Evolutionary conservation across 345 rosid genomes (phyloP), one percentile per base, ranked within the genome.

Genomic region (Pistacia atlantica): DNA sequence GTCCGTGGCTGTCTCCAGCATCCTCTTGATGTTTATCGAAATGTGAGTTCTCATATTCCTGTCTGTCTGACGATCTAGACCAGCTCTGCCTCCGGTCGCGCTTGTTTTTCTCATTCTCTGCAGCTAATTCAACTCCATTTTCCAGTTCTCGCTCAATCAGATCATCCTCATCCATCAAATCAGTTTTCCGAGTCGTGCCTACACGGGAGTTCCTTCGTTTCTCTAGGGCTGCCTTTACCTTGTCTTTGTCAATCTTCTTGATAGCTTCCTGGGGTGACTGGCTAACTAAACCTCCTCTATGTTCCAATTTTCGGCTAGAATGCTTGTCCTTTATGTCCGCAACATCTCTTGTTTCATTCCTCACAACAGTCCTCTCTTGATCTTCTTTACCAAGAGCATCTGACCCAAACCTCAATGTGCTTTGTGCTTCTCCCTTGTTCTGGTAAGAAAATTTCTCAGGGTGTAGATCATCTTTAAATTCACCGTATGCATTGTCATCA

Each of bases 81-180:
- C 74, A 80, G 72, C 78, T 78, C 57, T 74, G 89, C 75, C 78
- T 82, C 74, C 78, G 84, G 59, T 84, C 87, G 65, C 75, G 68
- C 78, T 69, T 81, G 61, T 35, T 71, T 49, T 81, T 84, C 77
- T 84, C 86, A 67, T 77, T 82, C 77, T 78, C 86, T 3, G 74
- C 83, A 6, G 86, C 84, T 70, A 82, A 54, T 67, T 84, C 89
- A 35, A 87, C 75, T 8, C 88, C 90, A 75, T 78, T 85, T 76
- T 87, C 90, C 4, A 87, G 73, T 75, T 82, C 86, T 72, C 84
- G 83, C 83, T 85, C 89, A 51, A 87, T 85, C 17, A 85, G 84
- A 77, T 85, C 90, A 70, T 87, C 90, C 68, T 85, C 90, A 18
- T 87, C 89, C 86, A 84, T 66, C 56, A 80, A 75, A 51, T 83